Base-by-base conservation (phyloP, 164 flowering plant species). In the Piper betle region DNA sequence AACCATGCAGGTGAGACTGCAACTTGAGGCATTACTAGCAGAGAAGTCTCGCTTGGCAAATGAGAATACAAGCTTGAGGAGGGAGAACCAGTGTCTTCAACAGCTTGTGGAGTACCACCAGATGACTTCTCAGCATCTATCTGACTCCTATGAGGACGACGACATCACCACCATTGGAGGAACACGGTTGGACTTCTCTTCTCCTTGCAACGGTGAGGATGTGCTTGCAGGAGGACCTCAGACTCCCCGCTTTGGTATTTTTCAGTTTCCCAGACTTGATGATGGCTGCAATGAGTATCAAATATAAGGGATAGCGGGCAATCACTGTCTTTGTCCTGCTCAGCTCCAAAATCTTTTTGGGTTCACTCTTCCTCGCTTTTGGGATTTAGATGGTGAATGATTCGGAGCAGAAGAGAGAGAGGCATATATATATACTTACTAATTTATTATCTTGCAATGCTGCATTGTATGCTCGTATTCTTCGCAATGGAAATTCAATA, bases 21-120 rank as follows among this genome's bases (percentile, higher is more conserved):
- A 92, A 74, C 17, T 92, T 73, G 98, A 92, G 73, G 96, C 87
- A 65, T 73, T 89, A 57, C 88, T 92, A 1, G 82, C 94, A 17
- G 98, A 92, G 74, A 89, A 92, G 60, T 87, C 96, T 0, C 80
- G 97, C 62, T 66, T 89, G 61, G 97, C 90, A 17, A 84, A 77
- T 59, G 97, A 92, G 68, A 92, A 92, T 64, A 88, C 96, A 53
- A 87, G 80, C 66, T 74, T 92, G 39, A 71, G 68, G 0, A 77
- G 97, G 65, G 98, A 92, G 71, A 92, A 89, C 64, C 87, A 85
- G 59, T 84, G 96, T 76, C 89, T 92, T 63, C 79, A 83, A 64
- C 94, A 92, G 69, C 86, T 92, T 10, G 95, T 87, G 52, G 94
- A 92, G 78, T 89, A 89, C 71, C 97, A 89, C 65, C 98, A 84